Evolutionary conservation across 2,329 filamentous ascomycete genomes (phyloP).

Genomic region (Trichoderma endophyticum): DNA sequence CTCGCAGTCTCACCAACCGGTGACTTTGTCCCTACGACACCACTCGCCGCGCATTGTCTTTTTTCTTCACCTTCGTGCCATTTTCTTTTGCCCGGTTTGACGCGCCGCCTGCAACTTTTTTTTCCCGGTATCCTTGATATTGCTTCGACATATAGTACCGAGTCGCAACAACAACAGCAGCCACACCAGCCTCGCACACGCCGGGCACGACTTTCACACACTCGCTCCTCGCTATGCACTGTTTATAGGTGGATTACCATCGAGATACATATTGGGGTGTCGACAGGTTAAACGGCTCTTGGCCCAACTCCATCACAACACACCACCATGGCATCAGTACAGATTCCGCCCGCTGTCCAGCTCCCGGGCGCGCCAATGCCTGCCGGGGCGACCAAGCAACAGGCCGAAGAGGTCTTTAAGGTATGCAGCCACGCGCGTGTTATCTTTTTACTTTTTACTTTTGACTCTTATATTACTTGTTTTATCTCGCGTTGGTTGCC

Average conservation of each 20-base stretch:
- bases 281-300: slow-evolving; percentile 13
- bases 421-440: slow-evolving; percentile 43
- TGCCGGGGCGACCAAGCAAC: slow-evolving; percentile 68
- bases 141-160: not conserved
- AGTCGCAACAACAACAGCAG: slow-evolving; percentile 23
- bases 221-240: slow-evolving; percentile 39
- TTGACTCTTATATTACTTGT: not conserved
- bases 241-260: slow-evolving; percentile 29
- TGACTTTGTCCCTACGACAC: slow-evolving; percentile 23
- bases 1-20: slow-evolving; percentile 30
- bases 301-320: slow-evolving; percentile 23
- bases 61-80: not conserved
- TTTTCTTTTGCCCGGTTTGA: slow-evolving; percentile 22
- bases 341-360: slow-evolving; percentile 66
- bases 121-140: not conserved
- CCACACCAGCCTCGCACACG: slow-evolving; percentile 27
- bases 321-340: slow-evolving; percentile 73
- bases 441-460: not conserved
- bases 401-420: slow-evolving; percentile 70
- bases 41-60: slow-evolving; percentile 20
- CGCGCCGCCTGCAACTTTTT: slow-evolving; percentile 24
- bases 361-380: slow-evolving; percentile 62
- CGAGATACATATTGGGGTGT: slow-evolving; percentile 27
- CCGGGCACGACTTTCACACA: slow-evolving; percentile 4
- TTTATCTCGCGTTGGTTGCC: slow-evolving; percentile 4